Evolutionary conservation across 345 rosid genomes (phyloP), one percentile per base, ranked within the genome.

Genomic region (Schrenkiella parvula): DNA sequence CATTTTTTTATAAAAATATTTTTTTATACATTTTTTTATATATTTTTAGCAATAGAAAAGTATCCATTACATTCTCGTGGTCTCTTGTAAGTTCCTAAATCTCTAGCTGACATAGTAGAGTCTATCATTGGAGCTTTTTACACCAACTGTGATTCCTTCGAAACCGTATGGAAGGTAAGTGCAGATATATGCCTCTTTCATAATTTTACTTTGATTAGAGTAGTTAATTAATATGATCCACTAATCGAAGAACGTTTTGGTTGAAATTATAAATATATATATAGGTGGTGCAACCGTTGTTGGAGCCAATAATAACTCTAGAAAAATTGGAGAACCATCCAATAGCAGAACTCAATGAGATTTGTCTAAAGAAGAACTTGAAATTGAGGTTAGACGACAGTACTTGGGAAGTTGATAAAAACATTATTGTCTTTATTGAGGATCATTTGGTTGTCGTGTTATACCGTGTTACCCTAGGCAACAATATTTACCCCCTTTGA

Each of bases 1-100:
- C n/a, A n/a, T n/a, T n/a, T n/a, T n/a, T n/a, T n/a, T n/a, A n/a
- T n/a, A n/a, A n/a, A n/a, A n/a, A n/a, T n/a, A n/a, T n/a, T n/a
- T 29, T 29, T 6, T 29, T 29, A n/a, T n/a, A n/a, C n/a, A n/a
- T n/a, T n/a, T n/a, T n/a, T n/a, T n/a, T n/a, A n/a, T n/a, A n/a
- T n/a, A n/a, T 29, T 29, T 29, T 29, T 29, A 64, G 92, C 51
- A 1, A 84, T 84, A 5, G 4, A 19, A 66, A 73, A 77, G 0
- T 71, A 81, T 78, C 91, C 92, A 0, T 18, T 89, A 64, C 92
- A 89, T 59, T 91, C 95, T 0, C 64, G 76, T 38, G 97, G 92
- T 8, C 67, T 80, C 0, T 66, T 89, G 0, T 83, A 78, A 0
- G 83, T 65, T 1, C 95, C 97, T 0, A 91, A 91, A 32, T 79